Conservation (phyloP, 768 basidiomycete species). For the Pluteus cervinus region DNA sequence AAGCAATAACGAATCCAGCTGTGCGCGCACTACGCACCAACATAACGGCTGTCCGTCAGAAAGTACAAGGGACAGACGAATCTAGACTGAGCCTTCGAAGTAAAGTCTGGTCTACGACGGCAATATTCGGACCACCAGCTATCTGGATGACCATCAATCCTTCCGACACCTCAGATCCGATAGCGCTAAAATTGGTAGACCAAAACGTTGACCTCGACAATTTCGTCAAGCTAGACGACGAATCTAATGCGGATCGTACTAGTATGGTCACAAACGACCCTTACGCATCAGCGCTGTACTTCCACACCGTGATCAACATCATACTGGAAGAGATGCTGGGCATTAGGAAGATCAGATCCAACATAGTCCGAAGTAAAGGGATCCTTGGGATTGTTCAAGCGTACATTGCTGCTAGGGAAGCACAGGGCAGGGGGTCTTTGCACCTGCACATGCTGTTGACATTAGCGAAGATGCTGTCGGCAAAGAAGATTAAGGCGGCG, state of each 20-base stretch:
- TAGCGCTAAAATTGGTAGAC: slow-evolving; percentile 31
- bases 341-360: slow-evolving; percentile 12
- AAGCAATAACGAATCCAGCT: background rate
- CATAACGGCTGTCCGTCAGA: background rate
- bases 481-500: slow-evolving; percentile 11
- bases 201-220: slow-evolving; percentile 31
- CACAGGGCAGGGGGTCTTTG: slow-evolving; percentile 34
- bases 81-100: slow-evolving; percentile 10
- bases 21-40: background rate
- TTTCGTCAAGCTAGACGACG: slow-evolving; percentile 18
- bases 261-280: slow-evolving; percentile 30
- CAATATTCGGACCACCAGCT: slow-evolving; percentile 19
- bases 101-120: slow-evolving; percentile 26
- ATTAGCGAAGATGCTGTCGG: slow-evolving; percentile 22
- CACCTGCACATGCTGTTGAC: slow-evolving; percentile 36
- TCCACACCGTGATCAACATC: slow-evolving; percentile 24
- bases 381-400: slow-evolving; percentile 2
- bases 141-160: slow-evolving; percentile 40
- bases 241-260: slow-evolving; percentile 13
- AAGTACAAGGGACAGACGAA: too few species aligned
- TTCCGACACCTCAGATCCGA: slow-evolving; percentile 32
- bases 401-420: slow-evolving; percentile 24
- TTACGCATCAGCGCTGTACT: slow-evolving; percentile 31
- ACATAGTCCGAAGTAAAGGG: slow-evolving; percentile 8
- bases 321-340: slow-evolving; percentile 26